Evolutionary conservation across 352 stramenopile genomes (phyloP).

Genomic region (Blastocystis sp.): DNA sequence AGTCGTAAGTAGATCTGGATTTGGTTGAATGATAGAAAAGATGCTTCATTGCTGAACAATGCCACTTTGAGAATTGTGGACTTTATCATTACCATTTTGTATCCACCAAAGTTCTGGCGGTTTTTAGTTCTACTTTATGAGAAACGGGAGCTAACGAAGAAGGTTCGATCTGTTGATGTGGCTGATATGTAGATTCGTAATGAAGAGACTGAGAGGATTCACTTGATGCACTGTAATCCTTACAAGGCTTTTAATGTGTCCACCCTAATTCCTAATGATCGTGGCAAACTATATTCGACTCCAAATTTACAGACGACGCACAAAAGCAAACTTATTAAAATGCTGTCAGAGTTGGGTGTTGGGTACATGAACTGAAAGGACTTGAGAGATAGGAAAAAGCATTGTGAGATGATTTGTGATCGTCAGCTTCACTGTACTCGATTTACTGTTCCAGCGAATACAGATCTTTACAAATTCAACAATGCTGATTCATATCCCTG

Average conservation of each 20-base stretch:
- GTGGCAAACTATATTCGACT: neutral
- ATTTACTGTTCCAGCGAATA: conserved; percentile 3
- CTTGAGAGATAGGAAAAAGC: conserved; percentile 11
- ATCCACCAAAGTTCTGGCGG: conserved; percentile 43
- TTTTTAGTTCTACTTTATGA: conserved; percentile 52
- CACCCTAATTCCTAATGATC: conserved; percentile 1
- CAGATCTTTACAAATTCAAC: conserved; percentile 43
- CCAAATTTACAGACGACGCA: neutral
- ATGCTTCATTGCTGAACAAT: conserved; percentile 6
- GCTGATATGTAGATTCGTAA: neutral
- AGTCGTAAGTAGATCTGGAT: neutral
- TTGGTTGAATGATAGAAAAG: conserved; percentile 13
- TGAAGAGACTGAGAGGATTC: conserved; percentile 37
- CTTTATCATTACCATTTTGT: conserved; percentile 35
- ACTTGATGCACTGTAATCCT: conserved; percentile 16
- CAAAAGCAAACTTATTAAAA: neutral
- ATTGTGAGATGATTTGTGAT: conserved; percentile 23
- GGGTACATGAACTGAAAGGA: neutral
- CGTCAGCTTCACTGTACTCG: conserved; percentile 35
- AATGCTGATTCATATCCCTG: conserved; percentile 21
- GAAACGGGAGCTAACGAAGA: conserved; percentile 26
- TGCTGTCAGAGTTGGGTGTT: conserved; percentile 17
- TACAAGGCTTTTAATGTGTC: neutral
- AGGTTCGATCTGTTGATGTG: neutral
- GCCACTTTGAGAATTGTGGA: neutral